These are phyloP conservation scores for Citrus australasica DNA, from an alignment of 345 rosid species.

Conservation along the genomic window DNA sequence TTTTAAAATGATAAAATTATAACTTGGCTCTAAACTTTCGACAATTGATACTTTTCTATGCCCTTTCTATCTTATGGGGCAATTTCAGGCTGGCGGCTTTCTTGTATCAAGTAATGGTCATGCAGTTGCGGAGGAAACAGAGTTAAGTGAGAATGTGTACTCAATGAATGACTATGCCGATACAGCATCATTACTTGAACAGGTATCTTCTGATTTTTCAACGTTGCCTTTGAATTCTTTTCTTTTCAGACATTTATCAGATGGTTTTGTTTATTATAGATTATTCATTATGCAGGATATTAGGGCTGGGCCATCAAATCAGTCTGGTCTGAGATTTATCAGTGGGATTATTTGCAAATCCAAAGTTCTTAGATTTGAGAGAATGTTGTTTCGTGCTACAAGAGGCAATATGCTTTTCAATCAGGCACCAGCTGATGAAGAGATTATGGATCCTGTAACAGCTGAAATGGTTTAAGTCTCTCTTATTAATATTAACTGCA, in stretches of 20 bases:
- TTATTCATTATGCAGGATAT: slow-evolving; percentile 53
- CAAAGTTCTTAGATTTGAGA: slow-evolving; percentile 75
- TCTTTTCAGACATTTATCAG: slow-evolving; percentile 14
- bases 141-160: slow-evolving; percentile 68
- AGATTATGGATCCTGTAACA: slow-evolving; percentile 84
- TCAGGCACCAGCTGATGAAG: slow-evolving; percentile 87
- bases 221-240: slow-evolving; percentile 15
- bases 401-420: slow-evolving; percentile 99
- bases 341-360: slow-evolving; percentile 79
- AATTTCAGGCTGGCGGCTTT: slow-evolving; percentile 73
- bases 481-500: slow-evolving; percentile 1
- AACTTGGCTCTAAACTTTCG: not conserved
- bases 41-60: not conserved
- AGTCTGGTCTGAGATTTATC: slow-evolving; percentile 82
- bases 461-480: slow-evolving; percentile 66
- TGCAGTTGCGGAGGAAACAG: slow-evolving; percentile 60
- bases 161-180: slow-evolving; percentile 50
- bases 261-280: slow-evolving; percentile 15
- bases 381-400: slow-evolving; percentile 95
- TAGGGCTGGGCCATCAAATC: slow-evolving; percentile 56
- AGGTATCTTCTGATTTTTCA: slow-evolving; percentile 42
- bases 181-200: slow-evolving; percentile 66
- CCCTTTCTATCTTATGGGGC: slow-evolving; percentile 7
- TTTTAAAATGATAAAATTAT: not conserved
- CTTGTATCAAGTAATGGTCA: slow-evolving; percentile 75